Conservation (phyloP, 768 basidiomycete species). For the Termitomyces sp. region DNA sequence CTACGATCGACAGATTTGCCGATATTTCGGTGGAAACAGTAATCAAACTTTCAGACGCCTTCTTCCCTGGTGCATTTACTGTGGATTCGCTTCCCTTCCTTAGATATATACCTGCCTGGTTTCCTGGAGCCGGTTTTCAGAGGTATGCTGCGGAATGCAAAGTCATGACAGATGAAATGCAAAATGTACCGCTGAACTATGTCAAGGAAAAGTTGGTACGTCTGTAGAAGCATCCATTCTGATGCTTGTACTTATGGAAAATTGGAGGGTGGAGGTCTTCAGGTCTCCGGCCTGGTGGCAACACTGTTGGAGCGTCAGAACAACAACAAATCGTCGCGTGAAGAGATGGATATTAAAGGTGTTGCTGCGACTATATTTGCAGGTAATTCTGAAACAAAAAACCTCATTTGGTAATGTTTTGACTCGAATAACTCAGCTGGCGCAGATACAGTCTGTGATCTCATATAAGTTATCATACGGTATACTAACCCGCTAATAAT, state of each 20-base stretch:
- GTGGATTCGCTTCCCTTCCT: constrained; percentile 27
- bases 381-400: constrained; percentile 1
- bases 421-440: not conserved
- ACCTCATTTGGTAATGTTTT: not conserved
- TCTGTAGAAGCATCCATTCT: not conserved
- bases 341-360: constrained; percentile 9
- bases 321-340: not conserved
- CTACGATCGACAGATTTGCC: constrained; percentile 17
- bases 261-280: constrained; percentile 2
- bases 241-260: not conserved
- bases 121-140: constrained; percentile 27
- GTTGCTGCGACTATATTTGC: constrained; percentile 13
- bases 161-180: constrained; percentile 10
- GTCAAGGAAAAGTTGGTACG: constrained; percentile 14
- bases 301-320: constrained; percentile 7
- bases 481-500: not conserved
- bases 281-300: constrained; percentile 6
- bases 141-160: constrained; percentile 10
- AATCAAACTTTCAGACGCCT: constrained; percentile 5
- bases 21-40: constrained; percentile 16
- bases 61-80: constrained; percentile 17
- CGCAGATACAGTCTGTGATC: constrained; percentile 12
- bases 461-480: not conserved
- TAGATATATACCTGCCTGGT: constrained; percentile 30
- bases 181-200: constrained; percentile 10